Conservation (phyloP, 306 rosid genomes). For the Acmispon strigosus region DNA sequence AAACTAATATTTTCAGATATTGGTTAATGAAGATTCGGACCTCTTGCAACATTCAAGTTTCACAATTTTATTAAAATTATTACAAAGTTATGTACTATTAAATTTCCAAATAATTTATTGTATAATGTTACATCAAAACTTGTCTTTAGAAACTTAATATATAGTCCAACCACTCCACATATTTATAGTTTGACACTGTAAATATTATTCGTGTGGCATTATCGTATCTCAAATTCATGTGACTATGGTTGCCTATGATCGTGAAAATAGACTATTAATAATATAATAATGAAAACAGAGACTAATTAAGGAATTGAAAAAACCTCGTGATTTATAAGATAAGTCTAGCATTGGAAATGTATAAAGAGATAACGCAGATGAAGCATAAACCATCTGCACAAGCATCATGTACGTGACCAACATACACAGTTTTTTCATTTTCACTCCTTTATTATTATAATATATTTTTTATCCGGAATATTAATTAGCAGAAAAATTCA, state of each 20-base stretch:
- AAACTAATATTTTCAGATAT: too few species aligned
- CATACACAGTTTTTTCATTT: not conserved
- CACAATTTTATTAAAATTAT: too few species aligned
- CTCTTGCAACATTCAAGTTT: too few species aligned
- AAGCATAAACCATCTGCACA: not conserved
- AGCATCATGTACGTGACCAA: not conserved
- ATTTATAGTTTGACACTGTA: too few species aligned
- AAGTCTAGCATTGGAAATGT: not conserved
- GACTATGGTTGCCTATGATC: not conserved
- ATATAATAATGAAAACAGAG: not conserved
- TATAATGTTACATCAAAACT: too few species aligned
- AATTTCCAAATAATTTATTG: too few species aligned
- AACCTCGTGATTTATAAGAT: not conserved
- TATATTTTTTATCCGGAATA: not conserved
- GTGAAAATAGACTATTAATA: not conserved
- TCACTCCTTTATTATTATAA: not conserved
- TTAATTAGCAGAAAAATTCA: constrained; percentile 17
- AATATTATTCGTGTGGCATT: not conserved
- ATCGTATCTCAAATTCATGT: not conserved
- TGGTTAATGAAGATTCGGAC: too few species aligned
- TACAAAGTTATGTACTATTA: not conserved
- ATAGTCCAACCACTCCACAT: not conserved
- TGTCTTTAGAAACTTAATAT: too few species aligned
- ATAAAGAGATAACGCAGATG: not conserved
- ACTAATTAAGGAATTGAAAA: not conserved